Evolutionary conservation across 1,284 basidiomycete genomes (phyloP).

Genomic region (Acaromyces ingoldii): DNA sequence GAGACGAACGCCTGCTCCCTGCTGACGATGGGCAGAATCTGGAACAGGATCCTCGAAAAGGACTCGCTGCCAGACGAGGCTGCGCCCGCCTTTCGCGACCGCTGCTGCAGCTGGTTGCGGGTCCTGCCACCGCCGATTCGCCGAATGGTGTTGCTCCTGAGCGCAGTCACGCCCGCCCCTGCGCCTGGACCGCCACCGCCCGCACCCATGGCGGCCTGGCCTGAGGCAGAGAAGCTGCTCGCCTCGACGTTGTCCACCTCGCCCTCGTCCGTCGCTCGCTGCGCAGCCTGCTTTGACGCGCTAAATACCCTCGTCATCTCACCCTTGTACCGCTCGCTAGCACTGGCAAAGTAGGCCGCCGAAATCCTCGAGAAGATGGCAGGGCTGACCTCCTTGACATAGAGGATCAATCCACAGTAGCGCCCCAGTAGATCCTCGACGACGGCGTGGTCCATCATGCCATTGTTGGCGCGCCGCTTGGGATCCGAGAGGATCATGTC

Average conservation of each 20-base stretch:
- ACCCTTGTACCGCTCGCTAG: constrained; percentile 31
- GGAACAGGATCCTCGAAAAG: constrained; percentile 68
- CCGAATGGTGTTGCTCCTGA: constrained; percentile 20
- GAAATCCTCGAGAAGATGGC: constrained; percentile 36
- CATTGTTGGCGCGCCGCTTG: constrained; percentile 20
- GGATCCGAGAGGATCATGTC: constrained; percentile 30
- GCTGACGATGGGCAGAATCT: constrained; percentile 70
- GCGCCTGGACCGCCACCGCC: constrained; percentile 7
- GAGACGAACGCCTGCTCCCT: constrained; percentile 83
- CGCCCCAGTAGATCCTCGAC: constrained; percentile 76
- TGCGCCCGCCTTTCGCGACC: not conserved
- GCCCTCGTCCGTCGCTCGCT: constrained; percentile 34
- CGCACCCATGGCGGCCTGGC: constrained; percentile 5
- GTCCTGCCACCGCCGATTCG: not conserved
- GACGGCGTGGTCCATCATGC: constrained; percentile 29
- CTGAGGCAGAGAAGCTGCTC: constrained; percentile 17
- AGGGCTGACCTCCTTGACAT: constrained; percentile 77
- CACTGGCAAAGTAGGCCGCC: constrained; percentile 34
- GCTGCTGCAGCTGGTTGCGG: not conserved
- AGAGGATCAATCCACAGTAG: constrained; percentile 85
- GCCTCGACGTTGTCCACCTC: constrained; percentile 12
- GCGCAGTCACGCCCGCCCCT: constrained; percentile 11
- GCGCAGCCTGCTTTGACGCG: constrained; percentile 23
- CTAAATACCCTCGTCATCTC: constrained; percentile 39
- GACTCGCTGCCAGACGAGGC: constrained; percentile 56